phyloP scores from a whole-genome alignment of 345 rosid genomes.

The Eutrema japonicum region DNA sequence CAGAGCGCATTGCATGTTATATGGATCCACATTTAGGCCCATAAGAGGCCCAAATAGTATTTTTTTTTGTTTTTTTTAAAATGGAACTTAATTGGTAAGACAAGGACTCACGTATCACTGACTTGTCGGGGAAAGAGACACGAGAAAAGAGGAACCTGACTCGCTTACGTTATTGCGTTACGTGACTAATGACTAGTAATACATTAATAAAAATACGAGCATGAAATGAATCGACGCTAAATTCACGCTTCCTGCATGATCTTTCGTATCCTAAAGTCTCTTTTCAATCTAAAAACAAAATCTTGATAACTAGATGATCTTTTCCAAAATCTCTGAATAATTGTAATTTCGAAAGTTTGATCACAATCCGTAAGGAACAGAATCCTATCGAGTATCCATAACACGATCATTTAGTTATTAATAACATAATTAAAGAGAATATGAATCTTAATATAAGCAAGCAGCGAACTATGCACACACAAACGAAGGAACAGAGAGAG shows the following conservation, averaged over 20 bases:
- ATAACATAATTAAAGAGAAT: conserved; percentile 23
- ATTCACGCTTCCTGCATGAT: conserved; percentile 39
- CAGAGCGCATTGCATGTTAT: background rate
- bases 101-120: conserved; percentile 18
- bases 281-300: conserved; percentile 16
- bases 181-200: conserved; percentile 8
- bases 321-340: background rate
- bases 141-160: conserved; percentile 37
- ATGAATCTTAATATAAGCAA: conserved; percentile 1
- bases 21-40: conserved; percentile 23
- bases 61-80: too few relatives aligned
- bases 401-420: conserved; percentile 6
- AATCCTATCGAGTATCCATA: background rate
- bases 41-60: conserved; percentile 4
- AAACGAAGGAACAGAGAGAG: background rate
- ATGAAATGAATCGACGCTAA: conserved; percentile 4
- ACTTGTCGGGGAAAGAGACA: conserved; percentile 32
- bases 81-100: conserved; percentile 6
- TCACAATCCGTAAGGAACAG: background rate
- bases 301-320: background rate
- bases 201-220: background rate
- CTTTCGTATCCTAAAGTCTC: conserved; percentile 19
- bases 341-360: background rate
- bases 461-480: conserved; percentile 21
- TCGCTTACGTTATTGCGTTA: conserved; percentile 38